phyloP scores from a whole-genome alignment of 352 stramenopile genomes.

The Pythium rhizo-oryzae region DNA sequence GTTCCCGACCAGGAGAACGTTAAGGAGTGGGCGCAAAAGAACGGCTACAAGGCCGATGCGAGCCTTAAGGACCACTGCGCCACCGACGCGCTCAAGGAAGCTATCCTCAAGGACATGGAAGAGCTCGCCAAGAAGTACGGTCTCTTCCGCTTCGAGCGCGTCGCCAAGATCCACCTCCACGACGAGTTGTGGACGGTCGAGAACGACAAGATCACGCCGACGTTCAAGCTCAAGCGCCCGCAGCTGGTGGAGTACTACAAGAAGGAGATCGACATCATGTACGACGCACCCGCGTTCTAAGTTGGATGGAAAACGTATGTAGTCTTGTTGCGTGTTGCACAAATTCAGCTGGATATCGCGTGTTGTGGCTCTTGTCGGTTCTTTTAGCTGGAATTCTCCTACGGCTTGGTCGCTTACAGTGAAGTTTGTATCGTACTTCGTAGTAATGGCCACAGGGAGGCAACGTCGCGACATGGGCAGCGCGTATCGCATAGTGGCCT shows the following conservation, averaged over 20 bases:
- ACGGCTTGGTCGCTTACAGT: too few relatives aligned
- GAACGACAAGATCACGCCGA: constrained; percentile 94
- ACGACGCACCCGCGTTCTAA: constrained; percentile 37
- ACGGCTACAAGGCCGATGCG: constrained; percentile 35
- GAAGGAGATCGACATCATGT: constrained; percentile 84
- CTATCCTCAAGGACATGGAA: constrained; percentile 82
- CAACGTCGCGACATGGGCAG: too few relatives aligned
- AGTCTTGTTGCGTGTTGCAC: background rate
- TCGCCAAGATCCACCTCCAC: constrained; percentile 89
- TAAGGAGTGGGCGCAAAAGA: constrained; percentile 67
- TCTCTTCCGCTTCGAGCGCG: constrained; percentile 93
- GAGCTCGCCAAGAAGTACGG: constrained; percentile 57
- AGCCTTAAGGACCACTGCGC: constrained; percentile 35
- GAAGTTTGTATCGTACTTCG: too few relatives aligned
- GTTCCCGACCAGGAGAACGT: constrained; percentile 93
- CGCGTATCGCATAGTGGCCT: too few relatives aligned
- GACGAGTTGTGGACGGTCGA: constrained; percentile 88
- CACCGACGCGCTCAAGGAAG: constrained; percentile 38
- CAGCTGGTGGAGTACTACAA: constrained; percentile 88
- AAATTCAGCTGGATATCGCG: too few relatives aligned
- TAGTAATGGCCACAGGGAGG: too few relatives aligned
- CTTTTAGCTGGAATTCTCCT: too few relatives aligned
- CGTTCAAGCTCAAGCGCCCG: constrained; percentile 96
- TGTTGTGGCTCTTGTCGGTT: too few relatives aligned
- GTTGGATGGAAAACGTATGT: background rate